A percentile compares a stretch with the other conserved stretches of the same genome.
phyloP scores from a whole-genome alignment of 345 rosid genomes.

The Schrenkiella parvula region DNA sequence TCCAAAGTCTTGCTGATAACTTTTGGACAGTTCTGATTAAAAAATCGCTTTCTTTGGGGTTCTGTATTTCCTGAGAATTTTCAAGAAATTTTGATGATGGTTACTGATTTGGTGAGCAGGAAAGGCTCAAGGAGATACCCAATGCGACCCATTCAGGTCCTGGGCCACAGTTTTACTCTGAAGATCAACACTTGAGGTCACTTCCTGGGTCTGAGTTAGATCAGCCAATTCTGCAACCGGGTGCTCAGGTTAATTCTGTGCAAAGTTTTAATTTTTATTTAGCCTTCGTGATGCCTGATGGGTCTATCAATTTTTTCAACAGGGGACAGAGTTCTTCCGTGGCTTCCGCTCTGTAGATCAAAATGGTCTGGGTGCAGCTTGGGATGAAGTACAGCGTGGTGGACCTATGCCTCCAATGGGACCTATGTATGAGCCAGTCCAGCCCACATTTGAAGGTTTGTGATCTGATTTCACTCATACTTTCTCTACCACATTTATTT shows the following conservation, averaged over 20 bases:
- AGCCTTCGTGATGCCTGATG: background rate
- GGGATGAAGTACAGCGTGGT: slow-evolving; percentile 75
- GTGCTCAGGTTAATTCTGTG: slow-evolving; percentile 51
- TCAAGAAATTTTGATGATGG: background rate
- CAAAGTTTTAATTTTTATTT: background rate
- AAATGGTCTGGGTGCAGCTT: slow-evolving; percentile 65
- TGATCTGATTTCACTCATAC: background rate
- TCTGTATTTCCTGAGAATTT: background rate
- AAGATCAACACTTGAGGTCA: slow-evolving; percentile 45
- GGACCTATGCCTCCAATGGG: slow-evolving; percentile 45
- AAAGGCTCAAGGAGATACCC: slow-evolving; percentile 81
- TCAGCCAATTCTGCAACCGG: slow-evolving; percentile 51
- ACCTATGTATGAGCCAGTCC: slow-evolving; percentile 44
- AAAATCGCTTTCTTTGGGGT: background rate
- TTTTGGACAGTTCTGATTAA: background rate
- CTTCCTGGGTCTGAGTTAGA: slow-evolving; percentile 90
- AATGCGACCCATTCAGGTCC: slow-evolving; percentile 44
- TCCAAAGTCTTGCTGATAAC: background rate
- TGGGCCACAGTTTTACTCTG: slow-evolving; percentile 48
- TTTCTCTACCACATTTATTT: background rate
- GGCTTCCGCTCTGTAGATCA: slow-evolving; percentile 64
- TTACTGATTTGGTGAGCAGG: slow-evolving; percentile 46
- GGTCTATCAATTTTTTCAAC: slow-evolving; percentile 2
- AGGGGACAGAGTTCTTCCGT: slow-evolving; percentile 79
- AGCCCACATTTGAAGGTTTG: slow-evolving; percentile 69